phyloP scores from a whole-genome alignment of 2,329 filamentous ascomycete genomes.

The Rutstroemia sp. region DNA sequence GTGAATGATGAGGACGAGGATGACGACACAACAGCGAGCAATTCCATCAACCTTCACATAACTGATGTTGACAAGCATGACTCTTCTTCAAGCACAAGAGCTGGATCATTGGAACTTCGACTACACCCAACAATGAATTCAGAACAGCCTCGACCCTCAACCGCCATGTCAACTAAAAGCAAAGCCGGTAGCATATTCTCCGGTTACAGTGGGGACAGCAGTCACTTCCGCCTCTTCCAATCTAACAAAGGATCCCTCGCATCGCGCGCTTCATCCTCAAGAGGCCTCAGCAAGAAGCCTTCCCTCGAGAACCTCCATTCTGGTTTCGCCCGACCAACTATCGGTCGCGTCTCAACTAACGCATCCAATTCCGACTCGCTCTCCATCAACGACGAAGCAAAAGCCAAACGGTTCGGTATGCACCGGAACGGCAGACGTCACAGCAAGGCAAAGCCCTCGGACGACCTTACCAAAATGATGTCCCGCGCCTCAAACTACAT shows the following conservation, averaged over 20 bases:
- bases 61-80: slow-evolving; percentile 38
- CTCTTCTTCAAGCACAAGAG: slow-evolving; percentile 49
- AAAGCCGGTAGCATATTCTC: slow-evolving; percentile 24
- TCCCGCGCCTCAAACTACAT: slow-evolving; percentile 91
- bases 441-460: slow-evolving; percentile 58
- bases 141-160: slow-evolving; percentile 29
- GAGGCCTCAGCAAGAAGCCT: slow-evolving; percentile 25
- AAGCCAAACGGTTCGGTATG: slow-evolving; percentile 47
- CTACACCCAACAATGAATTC: slow-evolving; percentile 74
- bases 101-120: slow-evolving; percentile 72
- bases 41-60: slow-evolving; percentile 13
- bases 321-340: slow-evolving; percentile 17
- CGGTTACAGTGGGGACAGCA: slow-evolving; percentile 23
- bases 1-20: slow-evolving; percentile 28
- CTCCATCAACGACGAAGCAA: slow-evolving; percentile 26
- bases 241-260: slow-evolving; percentile 25
- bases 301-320: slow-evolving; percentile 28
- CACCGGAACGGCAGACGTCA: slow-evolving; percentile 40
- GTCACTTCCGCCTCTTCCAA: slow-evolving; percentile 38
- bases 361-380: slow-evolving; percentile 18
- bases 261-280: slow-evolving; percentile 12
- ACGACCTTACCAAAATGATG: slow-evolving; percentile 97
- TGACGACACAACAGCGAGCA: slow-evolving; percentile 28
- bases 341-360: slow-evolving; percentile 22
- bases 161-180: slow-evolving; percentile 17